Percentiles rank a stretch among this genome's conserved stretches.
Evolutionary conservation across 805 yeast species (phyloP).

Genomic region (Yamadazyma sp.): DNA sequence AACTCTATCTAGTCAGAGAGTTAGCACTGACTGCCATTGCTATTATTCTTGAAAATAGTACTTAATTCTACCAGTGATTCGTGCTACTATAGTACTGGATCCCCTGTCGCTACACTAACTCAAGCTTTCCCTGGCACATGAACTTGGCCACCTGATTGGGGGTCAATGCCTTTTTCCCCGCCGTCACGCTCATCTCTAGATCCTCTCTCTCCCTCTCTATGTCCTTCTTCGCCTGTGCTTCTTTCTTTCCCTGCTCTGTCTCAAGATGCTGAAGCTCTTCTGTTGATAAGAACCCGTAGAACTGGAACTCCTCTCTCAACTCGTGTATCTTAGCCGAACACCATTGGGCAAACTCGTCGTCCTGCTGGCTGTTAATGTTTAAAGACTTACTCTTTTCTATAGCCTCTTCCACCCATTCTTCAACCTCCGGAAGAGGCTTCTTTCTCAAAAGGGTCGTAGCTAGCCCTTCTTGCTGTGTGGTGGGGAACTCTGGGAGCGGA

Average conservation of each 20-base stretch:
- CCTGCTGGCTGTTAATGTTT: conserved; percentile 20
- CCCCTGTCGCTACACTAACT: no score
- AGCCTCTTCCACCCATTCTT: conserved; percentile 68
- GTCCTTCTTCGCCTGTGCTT: conserved; percentile 22
- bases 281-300: conserved; percentile 59
- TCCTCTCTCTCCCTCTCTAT: conserved; percentile 24
- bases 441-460: conserved; percentile 83
- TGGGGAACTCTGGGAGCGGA: conserved; percentile 83
- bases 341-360: conserved; percentile 68
- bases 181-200: conserved; percentile 24
- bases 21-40: no score
- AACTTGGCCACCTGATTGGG: conserved; percentile 40
- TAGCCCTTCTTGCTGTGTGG: conserved; percentile 78
- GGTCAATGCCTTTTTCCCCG: conserved; percentile 26
- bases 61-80: no score
- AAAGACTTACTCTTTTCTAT: conserved; percentile 16
- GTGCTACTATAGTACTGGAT: no score
- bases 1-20: no score
- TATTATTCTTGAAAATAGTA: no score
- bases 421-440: conserved; percentile 87
- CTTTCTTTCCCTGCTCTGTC: conserved; percentile 33
- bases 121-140: conserved; percentile 37
- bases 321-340: conserved; percentile 57
- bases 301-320: conserved; percentile 54
- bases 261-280: conserved; percentile 41